phyloP scores from a whole-genome alignment of 2,329 filamentous ascomycete genomes.

The Waltergamsia citrina region DNA sequence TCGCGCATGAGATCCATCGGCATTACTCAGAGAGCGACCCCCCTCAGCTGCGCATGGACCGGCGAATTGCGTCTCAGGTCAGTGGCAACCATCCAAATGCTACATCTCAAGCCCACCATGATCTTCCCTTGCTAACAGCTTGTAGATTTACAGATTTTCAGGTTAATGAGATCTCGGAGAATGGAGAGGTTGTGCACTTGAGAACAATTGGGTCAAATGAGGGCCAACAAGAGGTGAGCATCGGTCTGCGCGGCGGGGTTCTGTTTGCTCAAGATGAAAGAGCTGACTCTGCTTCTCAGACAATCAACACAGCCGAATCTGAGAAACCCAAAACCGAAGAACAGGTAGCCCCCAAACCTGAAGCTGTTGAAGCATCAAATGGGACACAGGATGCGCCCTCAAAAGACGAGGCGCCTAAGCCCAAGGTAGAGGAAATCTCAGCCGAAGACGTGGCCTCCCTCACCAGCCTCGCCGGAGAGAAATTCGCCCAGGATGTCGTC shows the following conservation, averaged over 20 bases:
- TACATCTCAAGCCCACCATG: too few species aligned
- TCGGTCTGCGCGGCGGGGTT: background rate
- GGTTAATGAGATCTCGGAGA: conserved; percentile 76
- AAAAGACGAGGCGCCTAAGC: conserved; percentile 9
- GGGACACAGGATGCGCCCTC: conserved; percentile 3
- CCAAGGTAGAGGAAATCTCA: conserved; percentile 17
- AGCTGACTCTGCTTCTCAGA: background rate
- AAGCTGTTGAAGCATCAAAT: background rate
- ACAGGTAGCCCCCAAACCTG: background rate
- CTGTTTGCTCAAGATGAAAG: background rate
- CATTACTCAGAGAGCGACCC: conserved; percentile 28
- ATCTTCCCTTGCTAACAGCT: background rate
- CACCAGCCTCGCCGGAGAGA: conserved; percentile 24
- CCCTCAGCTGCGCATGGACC: conserved; percentile 24
- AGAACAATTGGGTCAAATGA: conserved; percentile 28
- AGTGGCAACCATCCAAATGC: conserved; percentile 3
- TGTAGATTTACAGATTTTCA: conserved; percentile 79
- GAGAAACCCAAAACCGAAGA: background rate
- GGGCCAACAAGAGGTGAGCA: conserved; percentile 6
- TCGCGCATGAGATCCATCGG: conserved; percentile 24
- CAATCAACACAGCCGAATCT: background rate
- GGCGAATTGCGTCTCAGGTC: conserved; percentile 29
- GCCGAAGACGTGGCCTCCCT: conserved; percentile 24
- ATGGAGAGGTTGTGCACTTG: conserved; percentile 69
- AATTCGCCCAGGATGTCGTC: conserved; percentile 29